These are phyloP conservation scores for Eutrema salsugineum DNA, from an alignment of 441 rosid species.

Conservation along the genomic window DNA sequence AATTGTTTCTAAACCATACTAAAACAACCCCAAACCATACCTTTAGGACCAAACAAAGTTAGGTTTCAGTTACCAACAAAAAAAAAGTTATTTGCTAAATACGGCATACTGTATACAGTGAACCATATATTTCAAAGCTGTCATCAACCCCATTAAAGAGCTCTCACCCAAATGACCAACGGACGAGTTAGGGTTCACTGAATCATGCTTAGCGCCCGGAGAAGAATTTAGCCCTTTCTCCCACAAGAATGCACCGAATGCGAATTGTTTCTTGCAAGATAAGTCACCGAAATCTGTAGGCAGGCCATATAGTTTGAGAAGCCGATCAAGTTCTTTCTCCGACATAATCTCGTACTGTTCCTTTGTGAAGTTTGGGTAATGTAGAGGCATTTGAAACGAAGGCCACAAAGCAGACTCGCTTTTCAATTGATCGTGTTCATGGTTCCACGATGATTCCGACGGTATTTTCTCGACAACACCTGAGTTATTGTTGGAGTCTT, in stretches of 20 bases:
- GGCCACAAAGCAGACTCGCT: background rate
- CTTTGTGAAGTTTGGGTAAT: conserved; percentile 42
- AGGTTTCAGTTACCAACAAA: no score
- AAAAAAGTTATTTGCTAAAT: background rate
- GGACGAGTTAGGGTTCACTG: background rate
- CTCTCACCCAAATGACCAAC: background rate
- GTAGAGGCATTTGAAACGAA: conserved; percentile 50
- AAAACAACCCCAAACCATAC: background rate
- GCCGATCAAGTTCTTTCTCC: conserved; percentile 44
- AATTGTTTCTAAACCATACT: no score
- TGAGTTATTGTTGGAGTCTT: background rate
- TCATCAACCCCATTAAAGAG: background rate
- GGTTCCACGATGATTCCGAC: background rate
- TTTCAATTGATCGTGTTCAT: background rate
- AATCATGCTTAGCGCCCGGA: background rate
- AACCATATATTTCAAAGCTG: background rate
- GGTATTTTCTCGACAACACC: background rate
- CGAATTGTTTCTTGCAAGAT: conserved; percentile 43
- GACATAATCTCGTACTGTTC: conserved; percentile 48
- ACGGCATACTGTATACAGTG: background rate
- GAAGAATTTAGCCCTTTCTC: background rate
- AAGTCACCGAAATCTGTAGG: conserved; percentile 29
- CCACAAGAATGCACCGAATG: conserved; percentile 51
- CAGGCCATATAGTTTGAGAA: conserved; percentile 45
- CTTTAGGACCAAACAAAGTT: background rate